phyloP scores from a whole-genome alignment of 148 eudicot species.

The Limonium bicolor region DNA sequence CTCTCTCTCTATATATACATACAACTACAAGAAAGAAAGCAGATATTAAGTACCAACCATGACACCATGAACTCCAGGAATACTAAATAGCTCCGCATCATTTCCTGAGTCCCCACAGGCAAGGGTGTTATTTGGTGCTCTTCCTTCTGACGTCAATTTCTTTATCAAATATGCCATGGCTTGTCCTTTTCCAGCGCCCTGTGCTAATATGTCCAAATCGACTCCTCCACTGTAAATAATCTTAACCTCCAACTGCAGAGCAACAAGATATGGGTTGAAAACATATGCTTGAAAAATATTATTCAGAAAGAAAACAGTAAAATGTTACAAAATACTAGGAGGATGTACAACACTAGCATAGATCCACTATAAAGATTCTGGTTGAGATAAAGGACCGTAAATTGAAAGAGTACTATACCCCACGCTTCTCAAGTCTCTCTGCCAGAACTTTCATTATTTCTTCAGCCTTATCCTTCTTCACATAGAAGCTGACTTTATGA shows the following conservation, averaged over 20 bases:
- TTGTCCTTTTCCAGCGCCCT: conserved; percentile 77
- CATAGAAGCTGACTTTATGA: conserved; percentile 57
- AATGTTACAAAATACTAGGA: too few species aligned
- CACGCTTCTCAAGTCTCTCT: conserved; percentile 37
- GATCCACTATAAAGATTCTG: not conserved
- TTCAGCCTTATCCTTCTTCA: conserved; percentile 48
- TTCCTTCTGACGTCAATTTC: conserved; percentile 42
- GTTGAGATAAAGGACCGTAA: not conserved
- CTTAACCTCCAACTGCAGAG: conserved; percentile 48
- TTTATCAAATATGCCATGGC: conserved; percentile 60
- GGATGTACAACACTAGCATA: not conserved
- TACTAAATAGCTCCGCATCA: conserved; percentile 66
- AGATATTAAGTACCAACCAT: conserved; percentile 33
- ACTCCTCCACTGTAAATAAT: conserved; percentile 69
- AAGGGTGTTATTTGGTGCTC: conserved; percentile 38
- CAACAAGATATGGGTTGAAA: not conserved
- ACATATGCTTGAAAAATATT: conserved; percentile 1
- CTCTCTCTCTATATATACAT: too few species aligned
- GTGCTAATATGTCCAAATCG: conserved; percentile 60
- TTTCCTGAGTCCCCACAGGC: conserved; percentile 73
- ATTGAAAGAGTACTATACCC: conserved; percentile 20
- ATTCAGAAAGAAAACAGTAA: not conserved
- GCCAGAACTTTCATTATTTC: conserved; percentile 44
- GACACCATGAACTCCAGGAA: conserved; percentile 63
- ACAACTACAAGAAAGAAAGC: conserved; percentile 4